Evolutionary conservation across 2,329 filamentous ascomycete species (phyloP).

Genomic region (Phyllosticta paracitricarpa): DNA sequence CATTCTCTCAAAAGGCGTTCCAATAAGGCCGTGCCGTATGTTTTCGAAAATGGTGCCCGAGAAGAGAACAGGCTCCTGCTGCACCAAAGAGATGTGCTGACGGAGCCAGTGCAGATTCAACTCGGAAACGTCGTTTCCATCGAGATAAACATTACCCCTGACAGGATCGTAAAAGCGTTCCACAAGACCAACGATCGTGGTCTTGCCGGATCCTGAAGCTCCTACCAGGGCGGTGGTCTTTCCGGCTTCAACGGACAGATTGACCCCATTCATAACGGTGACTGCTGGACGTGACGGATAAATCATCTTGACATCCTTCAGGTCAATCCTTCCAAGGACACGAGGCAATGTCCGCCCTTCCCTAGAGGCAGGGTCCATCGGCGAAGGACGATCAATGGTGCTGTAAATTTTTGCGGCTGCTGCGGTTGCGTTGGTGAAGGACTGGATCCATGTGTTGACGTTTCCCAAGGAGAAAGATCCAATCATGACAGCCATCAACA

Average conservation of each 20-base stretch:
- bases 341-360: slow-evolving; percentile 59
- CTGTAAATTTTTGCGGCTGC: slow-evolving; percentile 87
- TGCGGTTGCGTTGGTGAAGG: slow-evolving; percentile 14
- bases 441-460: slow-evolving; percentile 11
- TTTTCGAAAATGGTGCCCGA: slow-evolving; percentile 76
- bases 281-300: slow-evolving; percentile 87
- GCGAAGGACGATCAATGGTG: slow-evolving; percentile 82
- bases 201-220: slow-evolving; percentile 84
- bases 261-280: slow-evolving; percentile 73
- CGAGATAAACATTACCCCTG: slow-evolving; percentile 64
- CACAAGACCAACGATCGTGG: slow-evolving; percentile 79
- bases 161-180: slow-evolving; percentile 88
- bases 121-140: slow-evolving; percentile 65
- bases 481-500: slow-evolving; percentile 85
- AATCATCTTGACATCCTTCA: slow-evolving; percentile 74
- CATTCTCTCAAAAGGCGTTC: slow-evolving; percentile 60
- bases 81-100: slow-evolving; percentile 79
- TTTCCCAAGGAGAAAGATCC: slow-evolving; percentile 77
- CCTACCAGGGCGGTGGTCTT: slow-evolving; percentile 86
- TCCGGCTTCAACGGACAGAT: slow-evolving; percentile 66
- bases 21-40: slow-evolving; percentile 77
- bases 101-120: slow-evolving; percentile 81
- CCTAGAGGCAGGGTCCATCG: slow-evolving; percentile 62
- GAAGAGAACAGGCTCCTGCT: slow-evolving; percentile 82
- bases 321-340: slow-evolving; percentile 63